Evolutionary conservation across 2,329 filamentous ascomycete species (phyloP).

Genomic region (Ambrosiella xylebori): DNA sequence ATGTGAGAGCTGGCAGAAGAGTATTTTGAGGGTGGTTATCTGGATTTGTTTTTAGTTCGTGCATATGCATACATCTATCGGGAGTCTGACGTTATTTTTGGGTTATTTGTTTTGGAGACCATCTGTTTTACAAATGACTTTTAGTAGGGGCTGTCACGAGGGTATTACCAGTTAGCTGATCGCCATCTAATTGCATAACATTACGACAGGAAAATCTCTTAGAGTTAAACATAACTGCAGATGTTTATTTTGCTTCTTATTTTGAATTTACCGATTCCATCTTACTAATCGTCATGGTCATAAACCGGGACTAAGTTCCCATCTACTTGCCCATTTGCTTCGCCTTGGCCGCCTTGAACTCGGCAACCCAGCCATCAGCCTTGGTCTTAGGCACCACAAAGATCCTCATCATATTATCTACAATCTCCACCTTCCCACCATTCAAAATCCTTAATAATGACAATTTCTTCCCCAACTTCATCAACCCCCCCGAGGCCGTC

Average conservation of each 20-base stretch:
- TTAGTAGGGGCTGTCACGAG: too few relatives aligned
- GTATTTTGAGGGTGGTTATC: not conserved
- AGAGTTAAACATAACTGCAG: not conserved
- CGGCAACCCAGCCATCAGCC: slow-evolving; percentile 59
- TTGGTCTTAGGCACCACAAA: slow-evolving; percentile 61
- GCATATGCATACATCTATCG: not conserved
- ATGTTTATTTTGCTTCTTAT: not conserved
- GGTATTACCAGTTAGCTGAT: too few relatives aligned
- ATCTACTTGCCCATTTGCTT: slow-evolving; percentile 22
- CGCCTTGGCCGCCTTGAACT: slow-evolving; percentile 62
- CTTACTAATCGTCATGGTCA: slow-evolving; percentile 6
- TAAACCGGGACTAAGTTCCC: not conserved
- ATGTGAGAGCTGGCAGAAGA: not conserved
- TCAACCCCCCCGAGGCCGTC: slow-evolving; percentile 58
- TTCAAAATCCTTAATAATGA: slow-evolving; percentile 56
- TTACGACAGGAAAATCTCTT: too few relatives aligned
- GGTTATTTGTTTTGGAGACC: too few relatives aligned
- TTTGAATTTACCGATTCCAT: not conserved
- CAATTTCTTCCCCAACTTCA: slow-evolving; percentile 81
- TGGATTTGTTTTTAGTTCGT: not conserved
- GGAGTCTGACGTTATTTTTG: too few relatives aligned
- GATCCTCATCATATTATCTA: slow-evolving; percentile 70
- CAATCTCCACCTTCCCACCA: slow-evolving; percentile 65
- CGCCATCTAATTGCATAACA: too few relatives aligned
- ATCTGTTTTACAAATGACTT: too few relatives aligned